Evolutionary conservation across 139 green algal genomes (phyloP), one percentile per base, ranked within the genome.

Genomic region (Micractinium conductrix): DNA sequence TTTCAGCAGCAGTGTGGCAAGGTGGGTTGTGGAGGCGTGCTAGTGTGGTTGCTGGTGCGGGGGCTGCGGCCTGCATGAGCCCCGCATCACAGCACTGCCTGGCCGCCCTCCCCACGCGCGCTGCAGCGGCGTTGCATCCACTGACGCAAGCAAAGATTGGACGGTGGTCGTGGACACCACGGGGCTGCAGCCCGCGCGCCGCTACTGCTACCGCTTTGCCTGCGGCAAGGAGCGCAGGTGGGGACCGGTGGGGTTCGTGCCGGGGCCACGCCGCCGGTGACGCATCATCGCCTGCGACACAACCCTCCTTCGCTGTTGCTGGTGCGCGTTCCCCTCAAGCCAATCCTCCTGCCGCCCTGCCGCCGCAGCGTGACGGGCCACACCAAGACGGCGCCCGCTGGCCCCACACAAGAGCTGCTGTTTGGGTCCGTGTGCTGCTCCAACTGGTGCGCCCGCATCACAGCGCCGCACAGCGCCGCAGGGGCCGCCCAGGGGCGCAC

Each of bases 141-240:
- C 83, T 0, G 76, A 72, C 28, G 38, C 33, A 9, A 21, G 21
- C 17, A 37, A 44, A 10, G 73, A 87, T 40, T 84, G n/a, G 42
- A 86, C 81, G 1, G 81, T 86, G 6, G 22, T 30, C 0, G 72
- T 84, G 0, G 83, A 87, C 37, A 73, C 60, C 5, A 40, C 40
- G 28, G 73, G 55, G 3, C 42, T 87, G n/a, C 21, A 60, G 43
- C 84, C 63, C 0, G 1, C 7, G 37, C 44, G 0, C 17, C 44
- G 44, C 10, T 87, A 87, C 74, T 79, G 42, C n/a, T 87, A 87
- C 58, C 83, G 73, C 37, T 87, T 87, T 44, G 33, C 33, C 78
- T n/a, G 40, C 33, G 73, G 83, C 78, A 87, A 87, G 67, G 42
- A 71, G 53, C 76, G 42, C 76, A 82, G 76, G 76, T 44, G 10